Percentiles rank a stretch among this genome's conserved stretches.
Evolutionary conservation across 2,329 filamentous ascomycete species (phyloP).

Genomic region (Calonectria naviculata): DNA sequence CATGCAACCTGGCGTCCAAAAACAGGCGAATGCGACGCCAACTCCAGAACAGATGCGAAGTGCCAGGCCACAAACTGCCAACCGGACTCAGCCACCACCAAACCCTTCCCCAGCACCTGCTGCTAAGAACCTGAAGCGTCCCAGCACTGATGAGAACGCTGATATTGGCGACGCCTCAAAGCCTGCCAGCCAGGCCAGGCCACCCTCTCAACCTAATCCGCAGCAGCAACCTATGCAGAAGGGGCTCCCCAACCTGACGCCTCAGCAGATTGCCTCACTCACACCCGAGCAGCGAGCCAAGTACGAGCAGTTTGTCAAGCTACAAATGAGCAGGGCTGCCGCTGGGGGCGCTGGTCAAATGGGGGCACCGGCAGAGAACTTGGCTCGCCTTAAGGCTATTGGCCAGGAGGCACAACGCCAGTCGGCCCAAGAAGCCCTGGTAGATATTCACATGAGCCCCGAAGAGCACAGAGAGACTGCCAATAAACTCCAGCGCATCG

Average conservation of each 20-base stretch:
- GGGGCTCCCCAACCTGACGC: constrained; percentile 37
- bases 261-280: constrained; percentile 52
- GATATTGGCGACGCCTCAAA: constrained; percentile 42
- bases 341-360: constrained; percentile 24
- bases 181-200: constrained; percentile 31
- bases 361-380: constrained; percentile 34
- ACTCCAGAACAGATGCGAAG: constrained; percentile 41
- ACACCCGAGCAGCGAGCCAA: constrained; percentile 57
- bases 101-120: constrained; percentile 52
- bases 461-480: constrained; percentile 57
- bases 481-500: constrained; percentile 55
- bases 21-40: constrained; percentile 41
- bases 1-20: constrained; percentile 43
- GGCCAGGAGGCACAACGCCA: constrained; percentile 54
- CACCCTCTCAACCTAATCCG: constrained; percentile 39
- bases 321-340: constrained; percentile 41
- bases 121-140: constrained; percentile 62
- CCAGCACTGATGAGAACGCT: constrained; percentile 58
- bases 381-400: constrained; percentile 48
- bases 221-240: constrained; percentile 33
- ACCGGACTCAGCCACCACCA: constrained; percentile 47
- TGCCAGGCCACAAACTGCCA: constrained; percentile 41
- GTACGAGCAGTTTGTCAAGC: constrained; percentile 52
- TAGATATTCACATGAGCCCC: constrained; percentile 59
- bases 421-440: constrained; percentile 52